Conservation (phyloP, 495 filamentous ascomycete genomes). For the Talaromyces ruber region DNA sequence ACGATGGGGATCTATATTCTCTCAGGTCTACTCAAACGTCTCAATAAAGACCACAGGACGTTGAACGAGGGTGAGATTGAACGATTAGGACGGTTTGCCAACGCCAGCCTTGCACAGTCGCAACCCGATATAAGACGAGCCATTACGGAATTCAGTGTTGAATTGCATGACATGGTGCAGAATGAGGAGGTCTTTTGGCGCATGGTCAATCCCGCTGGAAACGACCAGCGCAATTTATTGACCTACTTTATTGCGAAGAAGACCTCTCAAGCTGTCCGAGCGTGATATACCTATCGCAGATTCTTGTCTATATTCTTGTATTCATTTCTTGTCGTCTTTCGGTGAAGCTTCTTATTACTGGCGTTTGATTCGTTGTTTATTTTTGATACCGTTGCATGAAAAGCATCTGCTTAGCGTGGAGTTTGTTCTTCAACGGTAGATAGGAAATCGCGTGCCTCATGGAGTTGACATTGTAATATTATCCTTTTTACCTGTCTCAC, state of each 20-base stretch:
- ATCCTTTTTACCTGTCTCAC: background rate
- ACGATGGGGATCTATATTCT: constrained; percentile 55
- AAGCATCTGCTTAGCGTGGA: constrained; percentile 1
- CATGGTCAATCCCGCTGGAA: constrained; percentile 50
- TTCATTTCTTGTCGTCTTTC: background rate
- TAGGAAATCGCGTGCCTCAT: background rate
- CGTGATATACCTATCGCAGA: background rate
- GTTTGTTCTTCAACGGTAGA: background rate
- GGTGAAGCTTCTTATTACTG: background rate
- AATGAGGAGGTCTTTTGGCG: constrained; percentile 59
- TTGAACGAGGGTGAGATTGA: constrained; percentile 15
- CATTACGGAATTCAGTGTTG: constrained; percentile 67
- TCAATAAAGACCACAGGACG: constrained; percentile 14
- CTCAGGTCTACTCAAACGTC: constrained; percentile 25
- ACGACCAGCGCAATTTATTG: constrained; percentile 64
- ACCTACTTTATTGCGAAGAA: constrained; percentile 74
- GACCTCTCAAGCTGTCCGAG: background rate
- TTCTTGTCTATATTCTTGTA: background rate
- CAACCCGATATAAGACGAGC: constrained; percentile 74
- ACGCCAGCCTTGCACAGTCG: constrained; percentile 54
- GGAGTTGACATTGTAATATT: background rate
- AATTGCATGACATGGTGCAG: constrained; percentile 55
- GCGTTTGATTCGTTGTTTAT: background rate
- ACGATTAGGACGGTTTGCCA: constrained; percentile 46
- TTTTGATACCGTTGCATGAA: background rate